A percentile compares a stretch with the other conserved stretches of the same genome.
Evolutionary conservation across 768 basidiomycete genomes (phyloP).

Genomic region (Lepiota venenata): DNA sequence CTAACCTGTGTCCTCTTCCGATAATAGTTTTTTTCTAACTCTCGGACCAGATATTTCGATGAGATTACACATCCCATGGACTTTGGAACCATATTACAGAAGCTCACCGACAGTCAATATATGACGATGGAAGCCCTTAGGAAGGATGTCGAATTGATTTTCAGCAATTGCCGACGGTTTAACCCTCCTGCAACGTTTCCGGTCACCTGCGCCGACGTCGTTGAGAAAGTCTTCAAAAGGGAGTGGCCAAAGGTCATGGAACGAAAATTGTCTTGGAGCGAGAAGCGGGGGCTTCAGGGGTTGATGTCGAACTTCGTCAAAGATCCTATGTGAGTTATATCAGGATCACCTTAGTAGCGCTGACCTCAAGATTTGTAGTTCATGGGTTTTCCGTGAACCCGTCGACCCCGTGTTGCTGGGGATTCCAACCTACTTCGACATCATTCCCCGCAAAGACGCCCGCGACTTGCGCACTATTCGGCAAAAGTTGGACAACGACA

Average conservation of each 20-base stretch:
- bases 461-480: conserved; percentile 85
- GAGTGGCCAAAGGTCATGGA: conserved; percentile 84
- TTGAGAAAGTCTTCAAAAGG: conserved; percentile 75
- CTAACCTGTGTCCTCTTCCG: background rate
- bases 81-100: conserved; percentile 74
- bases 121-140: conserved; percentile 78
- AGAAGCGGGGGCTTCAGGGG: conserved; percentile 75
- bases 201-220: conserved; percentile 60
- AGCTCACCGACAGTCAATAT: conserved; percentile 68
- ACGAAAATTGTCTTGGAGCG: conserved; percentile 68
- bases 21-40: conserved; percentile 11
- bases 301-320: conserved; percentile 67
- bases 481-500: conserved; percentile 76
- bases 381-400: conserved; percentile 76
- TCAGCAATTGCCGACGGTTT: conserved; percentile 89
- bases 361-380: conserved; percentile 36
- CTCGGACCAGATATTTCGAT: conserved; percentile 69
- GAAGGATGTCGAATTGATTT: conserved; percentile 77
- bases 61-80: conserved; percentile 96
- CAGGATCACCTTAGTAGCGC: background rate
- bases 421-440: conserved; percentile 85
- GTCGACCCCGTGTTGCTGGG: conserved; percentile 84
- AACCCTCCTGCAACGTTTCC: conserved; percentile 83
- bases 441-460: conserved; percentile 82
- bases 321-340: conserved; percentile 55